These are phyloP conservation scores for Aspergillus costaricaensis DNA, from an alignment of 2,329 filamentous ascomycete genomes.

Conservation along the genomic window DNA sequence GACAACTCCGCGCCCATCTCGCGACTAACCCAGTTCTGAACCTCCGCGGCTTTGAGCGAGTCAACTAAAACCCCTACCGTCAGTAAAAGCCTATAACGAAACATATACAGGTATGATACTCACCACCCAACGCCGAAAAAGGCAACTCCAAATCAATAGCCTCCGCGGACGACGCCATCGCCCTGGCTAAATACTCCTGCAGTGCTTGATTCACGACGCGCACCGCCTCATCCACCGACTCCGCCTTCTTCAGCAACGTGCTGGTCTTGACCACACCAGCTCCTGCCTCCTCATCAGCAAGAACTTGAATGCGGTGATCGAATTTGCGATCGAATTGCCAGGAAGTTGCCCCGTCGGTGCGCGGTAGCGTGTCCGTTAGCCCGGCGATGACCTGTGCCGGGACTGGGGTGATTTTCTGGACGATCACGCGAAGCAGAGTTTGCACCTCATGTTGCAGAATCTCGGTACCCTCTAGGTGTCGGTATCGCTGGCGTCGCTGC, in stretches of 20 bases:
- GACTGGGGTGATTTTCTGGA: constrained; percentile 18
- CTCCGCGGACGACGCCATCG: constrained; percentile 25
- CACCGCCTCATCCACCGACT: background rate
- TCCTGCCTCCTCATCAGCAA: background rate
- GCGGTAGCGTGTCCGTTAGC: constrained; percentile 22
- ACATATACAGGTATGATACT: background rate
- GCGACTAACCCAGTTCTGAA: constrained; percentile 26
- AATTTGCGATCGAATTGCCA: constrained; percentile 27
- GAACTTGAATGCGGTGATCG: constrained; percentile 21
- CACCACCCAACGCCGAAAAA: constrained; percentile 23
- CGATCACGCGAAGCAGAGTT: constrained; percentile 21
- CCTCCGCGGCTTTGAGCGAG: constrained; percentile 25
- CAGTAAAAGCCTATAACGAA: background rate
- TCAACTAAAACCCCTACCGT: constrained; percentile 14
- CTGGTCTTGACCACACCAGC: background rate
- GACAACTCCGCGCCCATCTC: constrained; percentile 24
- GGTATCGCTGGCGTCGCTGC: constrained; percentile 22
- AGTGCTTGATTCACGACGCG: constrained; percentile 8
- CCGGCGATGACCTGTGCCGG: constrained; percentile 24
- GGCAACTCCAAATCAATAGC: constrained; percentile 24
- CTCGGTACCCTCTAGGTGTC: constrained; percentile 25
- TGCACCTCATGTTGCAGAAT: constrained; percentile 22
- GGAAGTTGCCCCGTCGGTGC: constrained; percentile 14
- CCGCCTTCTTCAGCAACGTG: background rate
- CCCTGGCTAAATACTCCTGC: constrained; percentile 23